Evolutionary conservation across 2,329 filamentous ascomycete genomes (phyloP).

Genomic region (Cadophora luteo-olivacea): DNA sequence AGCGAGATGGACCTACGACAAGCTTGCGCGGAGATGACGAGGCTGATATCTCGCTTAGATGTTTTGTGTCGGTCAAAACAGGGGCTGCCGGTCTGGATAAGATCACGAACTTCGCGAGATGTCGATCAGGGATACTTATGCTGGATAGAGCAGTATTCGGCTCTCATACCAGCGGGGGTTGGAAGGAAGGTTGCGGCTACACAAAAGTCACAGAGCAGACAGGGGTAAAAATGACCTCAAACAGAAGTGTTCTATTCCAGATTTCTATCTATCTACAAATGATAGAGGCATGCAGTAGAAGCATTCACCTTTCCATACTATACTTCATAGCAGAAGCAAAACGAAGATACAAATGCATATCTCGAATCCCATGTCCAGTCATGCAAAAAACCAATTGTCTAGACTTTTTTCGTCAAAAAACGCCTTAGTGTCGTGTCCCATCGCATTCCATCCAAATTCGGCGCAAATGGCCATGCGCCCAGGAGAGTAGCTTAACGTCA

Average conservation of each 20-base stretch:
- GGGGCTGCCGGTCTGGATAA: background rate
- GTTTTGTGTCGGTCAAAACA: background rate
- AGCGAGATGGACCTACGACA: background rate
- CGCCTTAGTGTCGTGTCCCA: background rate
- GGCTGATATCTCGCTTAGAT: background rate
- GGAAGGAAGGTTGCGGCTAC: too few relatives aligned
- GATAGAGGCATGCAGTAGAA: background rate
- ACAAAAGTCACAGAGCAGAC: background rate
- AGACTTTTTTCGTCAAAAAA: conserved; percentile 8
- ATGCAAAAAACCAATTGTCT: conserved; percentile 5
- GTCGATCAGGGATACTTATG: background rate
- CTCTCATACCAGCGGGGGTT: too few relatives aligned
- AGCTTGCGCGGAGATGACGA: background rate
- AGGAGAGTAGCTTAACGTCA: background rate
- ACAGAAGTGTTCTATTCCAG: background rate
- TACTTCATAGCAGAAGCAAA: background rate
- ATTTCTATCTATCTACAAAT: conserved; percentile 4
- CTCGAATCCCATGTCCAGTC: background rate
- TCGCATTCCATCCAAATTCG: conserved; percentile 3
- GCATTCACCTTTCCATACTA: background rate
- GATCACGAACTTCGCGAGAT: background rate
- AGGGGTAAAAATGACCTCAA: background rate
- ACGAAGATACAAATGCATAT: background rate
- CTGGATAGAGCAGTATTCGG: background rate
- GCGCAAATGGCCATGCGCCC: background rate